Evolutionary conservation across 1,139 yeast genomes (phyloP).

Genomic region (Pneumocystis murina): DNA sequence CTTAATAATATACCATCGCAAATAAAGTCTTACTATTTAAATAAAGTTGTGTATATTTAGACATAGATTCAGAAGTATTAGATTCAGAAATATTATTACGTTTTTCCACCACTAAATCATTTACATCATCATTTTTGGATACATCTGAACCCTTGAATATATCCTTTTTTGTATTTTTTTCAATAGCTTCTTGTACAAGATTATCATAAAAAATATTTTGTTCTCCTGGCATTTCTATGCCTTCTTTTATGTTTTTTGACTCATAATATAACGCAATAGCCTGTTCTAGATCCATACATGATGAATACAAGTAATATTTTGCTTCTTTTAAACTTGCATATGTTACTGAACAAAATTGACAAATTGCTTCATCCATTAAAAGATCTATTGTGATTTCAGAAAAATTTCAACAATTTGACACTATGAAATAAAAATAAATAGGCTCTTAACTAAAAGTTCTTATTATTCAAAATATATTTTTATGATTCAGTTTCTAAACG

Average conservation of each 20-base stretch:
- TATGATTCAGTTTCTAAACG: too few species aligned
- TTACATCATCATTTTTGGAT: not conserved
- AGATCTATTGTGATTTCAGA: not conserved
- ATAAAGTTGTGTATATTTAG: not conserved
- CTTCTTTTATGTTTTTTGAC: conserved; percentile 3
- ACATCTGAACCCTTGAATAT: not conserved
- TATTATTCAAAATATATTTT: not conserved
- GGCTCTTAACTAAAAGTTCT: not conserved
- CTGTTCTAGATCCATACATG: conserved; percentile 63
- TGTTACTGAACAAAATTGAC: conserved; percentile 73
- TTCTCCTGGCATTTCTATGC: not conserved
- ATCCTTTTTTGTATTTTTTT: not conserved
- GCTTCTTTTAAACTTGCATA: conserved; percentile 62
- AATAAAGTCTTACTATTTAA: not conserved
- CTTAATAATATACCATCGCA: not conserved
- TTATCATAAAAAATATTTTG: not conserved
- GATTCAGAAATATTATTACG: not conserved
- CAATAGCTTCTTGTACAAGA: not conserved
- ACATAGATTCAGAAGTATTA: not conserved
- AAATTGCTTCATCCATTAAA: conserved; percentile 34
- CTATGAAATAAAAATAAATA: not conserved
- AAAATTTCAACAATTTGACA: not conserved
- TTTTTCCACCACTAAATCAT: not conserved
- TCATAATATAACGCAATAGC: conserved; percentile 82
- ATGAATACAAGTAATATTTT: conserved; percentile 59